Evolutionary conservation across 2,329 filamentous ascomycete species (phyloP).

Genomic region (Pestalotiopsis sp.): DNA sequence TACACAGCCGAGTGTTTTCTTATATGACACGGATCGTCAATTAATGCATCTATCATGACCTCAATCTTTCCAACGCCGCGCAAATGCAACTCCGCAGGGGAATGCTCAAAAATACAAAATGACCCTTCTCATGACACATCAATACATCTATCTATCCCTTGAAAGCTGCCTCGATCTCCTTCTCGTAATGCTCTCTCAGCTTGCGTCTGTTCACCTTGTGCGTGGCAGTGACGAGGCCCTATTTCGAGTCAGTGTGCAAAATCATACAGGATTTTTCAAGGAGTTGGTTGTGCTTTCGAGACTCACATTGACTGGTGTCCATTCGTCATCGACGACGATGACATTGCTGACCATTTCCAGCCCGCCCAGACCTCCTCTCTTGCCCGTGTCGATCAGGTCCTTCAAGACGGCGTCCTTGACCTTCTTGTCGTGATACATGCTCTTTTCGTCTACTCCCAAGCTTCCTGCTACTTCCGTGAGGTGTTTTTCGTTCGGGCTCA

Average conservation of each 20-base stretch:
- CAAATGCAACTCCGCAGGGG: not conserved
- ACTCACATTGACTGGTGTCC: conserved; percentile 84
- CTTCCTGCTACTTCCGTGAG: conserved; percentile 62
- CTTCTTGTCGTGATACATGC: conserved; percentile 70
- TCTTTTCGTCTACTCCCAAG: conserved; percentile 66
- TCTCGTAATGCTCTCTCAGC: conserved; percentile 52
- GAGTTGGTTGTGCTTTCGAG: not conserved
- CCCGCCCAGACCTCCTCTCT: conserved; percentile 65
- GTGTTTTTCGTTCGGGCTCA: conserved; percentile 69
- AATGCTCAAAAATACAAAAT: not conserved
- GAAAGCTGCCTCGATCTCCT: conserved; percentile 51
- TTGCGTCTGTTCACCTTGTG: conserved; percentile 62
- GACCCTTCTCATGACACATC: not conserved
- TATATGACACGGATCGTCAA: too few species aligned
- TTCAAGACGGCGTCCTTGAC: conserved; percentile 65
- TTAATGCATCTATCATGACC: too few species aligned
- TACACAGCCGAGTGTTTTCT: too few species aligned
- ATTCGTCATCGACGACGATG: conserved; percentile 82
- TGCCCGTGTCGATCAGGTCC: conserved; percentile 68
- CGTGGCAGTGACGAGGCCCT: conserved; percentile 65
- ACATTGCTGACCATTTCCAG: conserved; percentile 79
- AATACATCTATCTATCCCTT: conserved; percentile 19
- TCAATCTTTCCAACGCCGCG: not conserved
- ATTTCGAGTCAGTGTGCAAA: not conserved
- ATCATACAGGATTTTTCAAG: not conserved